Evolutionary conservation across 768 basidiomycete species (phyloP).

Genomic region (Rhizopogon roseolus): DNA sequence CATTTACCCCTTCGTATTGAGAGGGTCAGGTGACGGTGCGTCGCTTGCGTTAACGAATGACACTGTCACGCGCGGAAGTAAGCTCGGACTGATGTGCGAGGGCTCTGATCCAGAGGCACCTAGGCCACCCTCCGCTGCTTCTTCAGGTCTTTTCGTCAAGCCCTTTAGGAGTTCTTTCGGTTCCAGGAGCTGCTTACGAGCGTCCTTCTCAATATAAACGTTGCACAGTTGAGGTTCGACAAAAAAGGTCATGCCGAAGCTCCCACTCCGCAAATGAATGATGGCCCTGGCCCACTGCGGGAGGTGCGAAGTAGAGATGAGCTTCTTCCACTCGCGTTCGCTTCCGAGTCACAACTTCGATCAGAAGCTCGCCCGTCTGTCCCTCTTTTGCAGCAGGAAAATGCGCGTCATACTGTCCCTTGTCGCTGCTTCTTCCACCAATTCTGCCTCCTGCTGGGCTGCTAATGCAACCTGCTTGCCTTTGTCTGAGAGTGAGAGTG

Average conservation of each 20-base stretch:
- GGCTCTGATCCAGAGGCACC: no score
- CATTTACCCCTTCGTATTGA: no score
- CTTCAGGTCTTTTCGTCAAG: neutral
- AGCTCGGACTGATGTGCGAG: no score
- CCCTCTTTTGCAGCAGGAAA: slow-evolving; percentile 13
- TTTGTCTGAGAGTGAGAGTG: slow-evolving; percentile 1
- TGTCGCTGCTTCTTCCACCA: slow-evolving; percentile 8
- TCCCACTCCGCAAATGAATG: slow-evolving; percentile 54
- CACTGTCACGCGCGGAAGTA: no score
- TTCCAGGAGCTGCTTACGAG: slow-evolving; percentile 14
- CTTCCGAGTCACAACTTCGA: slow-evolving; percentile 23
- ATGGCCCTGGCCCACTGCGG: slow-evolving; percentile 38
- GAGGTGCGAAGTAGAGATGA: slow-evolving; percentile 45
- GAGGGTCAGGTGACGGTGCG: no score
- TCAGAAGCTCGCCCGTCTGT: slow-evolving; percentile 19
- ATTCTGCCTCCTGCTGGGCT: slow-evolving; percentile 2
- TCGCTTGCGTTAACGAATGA: no score
- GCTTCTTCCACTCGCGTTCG: slow-evolving; percentile 29
- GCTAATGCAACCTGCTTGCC: neutral
- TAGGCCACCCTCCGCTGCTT: no score
- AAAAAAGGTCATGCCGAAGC: slow-evolving; percentile 40
- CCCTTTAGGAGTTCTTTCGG: slow-evolving; percentile 12
- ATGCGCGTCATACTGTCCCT: slow-evolving; percentile 14
- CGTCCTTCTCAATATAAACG: slow-evolving; percentile 31
- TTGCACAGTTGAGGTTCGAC: slow-evolving; percentile 31